Conservation (phyloP, 1,139 yeast genomes). For the Meyerozyma carpophila region DNA sequence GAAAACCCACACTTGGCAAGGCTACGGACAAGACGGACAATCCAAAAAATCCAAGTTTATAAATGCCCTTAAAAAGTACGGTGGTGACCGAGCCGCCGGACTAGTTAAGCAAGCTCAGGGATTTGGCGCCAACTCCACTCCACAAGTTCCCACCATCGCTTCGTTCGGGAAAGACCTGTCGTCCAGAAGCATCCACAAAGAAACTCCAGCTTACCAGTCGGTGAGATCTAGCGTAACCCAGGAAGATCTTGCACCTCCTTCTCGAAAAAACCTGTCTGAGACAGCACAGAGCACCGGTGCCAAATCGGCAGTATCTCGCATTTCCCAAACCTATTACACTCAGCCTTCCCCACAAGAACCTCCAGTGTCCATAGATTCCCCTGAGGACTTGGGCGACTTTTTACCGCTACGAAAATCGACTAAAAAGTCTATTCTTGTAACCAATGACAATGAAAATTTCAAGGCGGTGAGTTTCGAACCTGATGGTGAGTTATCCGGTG, state of each 20-base stretch:
- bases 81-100: conserved; percentile 38
- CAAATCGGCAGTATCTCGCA: conserved; percentile 11
- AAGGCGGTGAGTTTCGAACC: conserved; percentile 34
- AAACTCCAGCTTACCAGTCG: not conserved
- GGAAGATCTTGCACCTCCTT: not conserved
- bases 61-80: conserved; percentile 38
- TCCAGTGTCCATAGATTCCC: no score
- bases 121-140: not conserved
- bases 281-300: not conserved
- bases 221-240: not conserved
- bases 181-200: not conserved
- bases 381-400: conserved; percentile 19
- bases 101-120: conserved; percentile 23
- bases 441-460: conserved; percentile 54
- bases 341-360: not conserved
- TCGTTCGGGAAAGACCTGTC: not conserved
- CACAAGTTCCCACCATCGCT: not conserved
- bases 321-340: conserved; percentile 1
- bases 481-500: conserved; percentile 3
- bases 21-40: not conserved
- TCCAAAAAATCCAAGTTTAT: conserved; percentile 31
- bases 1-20: not conserved
- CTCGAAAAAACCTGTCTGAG: not conserved
- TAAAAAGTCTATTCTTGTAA: conserved; percentile 39
- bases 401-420: conserved; percentile 20